A percentile compares a stretch with the other conserved stretches of the same genome.
phyloP scores from a whole-genome alignment of 257 asterid genomes.

The Voacanga thouarsii region DNA sequence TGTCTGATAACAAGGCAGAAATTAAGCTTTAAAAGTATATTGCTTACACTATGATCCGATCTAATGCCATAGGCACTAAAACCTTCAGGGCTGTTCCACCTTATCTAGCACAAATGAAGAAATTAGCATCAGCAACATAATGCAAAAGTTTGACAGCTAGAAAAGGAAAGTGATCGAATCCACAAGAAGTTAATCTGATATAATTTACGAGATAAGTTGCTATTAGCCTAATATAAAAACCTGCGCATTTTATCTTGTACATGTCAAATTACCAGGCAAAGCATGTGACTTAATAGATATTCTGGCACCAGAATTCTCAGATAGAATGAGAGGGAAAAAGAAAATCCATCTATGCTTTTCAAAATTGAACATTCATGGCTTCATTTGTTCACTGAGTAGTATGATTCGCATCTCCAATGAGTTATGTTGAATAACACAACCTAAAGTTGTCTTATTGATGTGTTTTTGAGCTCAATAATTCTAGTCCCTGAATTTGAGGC shows the following conservation, averaged over 20 bases:
- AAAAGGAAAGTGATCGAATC: conserved; percentile 1
- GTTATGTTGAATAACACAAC: background rate
- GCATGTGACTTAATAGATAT: background rate
- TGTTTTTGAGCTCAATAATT: background rate
- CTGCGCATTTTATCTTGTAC: background rate
- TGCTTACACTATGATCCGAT: conserved; percentile 69
- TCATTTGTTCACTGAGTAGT: background rate
- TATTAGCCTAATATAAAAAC: background rate
- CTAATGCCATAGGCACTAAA: conserved; percentile 70
- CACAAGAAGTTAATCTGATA: background rate
- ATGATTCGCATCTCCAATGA: background rate
- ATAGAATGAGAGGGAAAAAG: background rate
- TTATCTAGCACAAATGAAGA: conserved; percentile 41
- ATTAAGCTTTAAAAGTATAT: background rate
- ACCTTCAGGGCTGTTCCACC: conserved; percentile 43
- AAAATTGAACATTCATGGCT: background rate
- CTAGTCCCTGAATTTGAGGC: background rate
- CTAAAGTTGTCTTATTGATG: background rate
- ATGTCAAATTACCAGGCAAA: background rate
- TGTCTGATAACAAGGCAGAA: background rate
- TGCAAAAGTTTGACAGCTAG: background rate
- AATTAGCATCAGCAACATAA: background rate
- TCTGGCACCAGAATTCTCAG: background rate
- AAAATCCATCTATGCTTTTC: background rate
- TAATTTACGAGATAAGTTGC: background rate